Base-by-base conservation (phyloP, 352 stramenopile genomes). In the Pythium utonaiense region DNA sequence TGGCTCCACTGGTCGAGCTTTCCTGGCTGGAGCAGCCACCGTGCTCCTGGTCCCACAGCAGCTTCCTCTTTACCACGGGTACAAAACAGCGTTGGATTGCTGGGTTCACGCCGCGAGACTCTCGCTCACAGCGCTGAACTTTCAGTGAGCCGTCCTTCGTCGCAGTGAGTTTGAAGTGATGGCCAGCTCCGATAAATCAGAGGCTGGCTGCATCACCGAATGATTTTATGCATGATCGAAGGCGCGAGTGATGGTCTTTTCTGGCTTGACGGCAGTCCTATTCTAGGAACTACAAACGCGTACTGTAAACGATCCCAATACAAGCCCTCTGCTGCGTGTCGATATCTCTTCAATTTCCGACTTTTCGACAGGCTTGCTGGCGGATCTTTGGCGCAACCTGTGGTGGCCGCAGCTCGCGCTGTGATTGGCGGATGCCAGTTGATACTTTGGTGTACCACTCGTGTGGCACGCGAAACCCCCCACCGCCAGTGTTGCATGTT, bases 401-500 rank as follows among this genome's bases (percentile, higher is more conserved):
- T 40, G 33, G 33, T n/a, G 33, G 14, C 3, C 9, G 3, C 33
- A 28, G 8, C 19, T 7, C 6, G 14, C 45, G 13, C 24, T 31
- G 45, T 28, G 44, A 56, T 62, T 62, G 55, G 55, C 44, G 55
- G 55, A 22, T 21, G 3, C 3, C 14, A 36, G 14, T 56, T 55
- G 55, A 55, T 55, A 56, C 55, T 63, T 63, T 63, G 13, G 48
- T 63, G 57, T 63, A 36, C n/a, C 47, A 25, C 19, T 59, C 0
- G 30, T 65, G 58, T 65, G 48, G 58, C 28, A n/a, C 36, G 19
- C 42, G 40, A 47, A 47, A 47, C 40, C n/a, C 40, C 40, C 40
- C 36, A 19, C 36, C 14, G 36, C 36, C 36, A 44, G 36, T 47
- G 40, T 25, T 27, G 40, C 40, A 47, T 47, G 40, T 47, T 47